Base-by-base conservation (phyloP, 2,329 filamentous ascomycete species). In the Paraphaeosphaeria sporulosa region DNA sequence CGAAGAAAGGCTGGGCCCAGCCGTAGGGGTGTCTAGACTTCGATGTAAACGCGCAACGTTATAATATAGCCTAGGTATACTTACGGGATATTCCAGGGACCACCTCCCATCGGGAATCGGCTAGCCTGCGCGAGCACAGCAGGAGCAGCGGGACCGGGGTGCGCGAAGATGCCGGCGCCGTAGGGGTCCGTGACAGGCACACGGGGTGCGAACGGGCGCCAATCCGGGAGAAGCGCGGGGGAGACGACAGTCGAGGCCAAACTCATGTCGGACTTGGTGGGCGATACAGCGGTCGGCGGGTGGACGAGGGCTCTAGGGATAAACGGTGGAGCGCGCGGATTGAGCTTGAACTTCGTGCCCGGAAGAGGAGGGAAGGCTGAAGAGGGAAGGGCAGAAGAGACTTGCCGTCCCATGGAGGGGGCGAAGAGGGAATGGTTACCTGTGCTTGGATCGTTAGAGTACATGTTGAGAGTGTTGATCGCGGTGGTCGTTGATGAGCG, bases 291-390 rank as follows among this genome's bases (percentile, higher is more conserved):
- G 25, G 36, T 27, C 9, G 58, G 54, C 12, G 58, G 54, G 42
- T 60, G 58, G 2, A 23, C 2, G 21, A 36, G 6, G 1, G 38
- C 49, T 17, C 56, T 56, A 5, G 53, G 56, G 25, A 60, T 25
- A 40, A 64, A 64, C 4, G 58, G 49, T 5, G 54, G 10, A 10
- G 59, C 62, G 47, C 55, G 42, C 7, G 59, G 43, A 32, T 51
- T 60, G 40, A 58, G n/a, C 36, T 34, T 50, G 47, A 25, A 36
- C 21, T 7, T 21, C 40, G 12, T 10, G 19, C 40, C 47, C 12
- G 25, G 38, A 21, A 21, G 12, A 21, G 2, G 7, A 12, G 44
- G 47, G 4, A n/a, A 43, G 4, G 15, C n/a, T 5, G 17, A 19
- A 9, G 19, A n/a, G 10, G 19, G 7, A 12, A 4, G 42, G 19